Base-by-base conservation (phyloP, 257 asterid species). In the Anisodus acutangulus region DNA sequence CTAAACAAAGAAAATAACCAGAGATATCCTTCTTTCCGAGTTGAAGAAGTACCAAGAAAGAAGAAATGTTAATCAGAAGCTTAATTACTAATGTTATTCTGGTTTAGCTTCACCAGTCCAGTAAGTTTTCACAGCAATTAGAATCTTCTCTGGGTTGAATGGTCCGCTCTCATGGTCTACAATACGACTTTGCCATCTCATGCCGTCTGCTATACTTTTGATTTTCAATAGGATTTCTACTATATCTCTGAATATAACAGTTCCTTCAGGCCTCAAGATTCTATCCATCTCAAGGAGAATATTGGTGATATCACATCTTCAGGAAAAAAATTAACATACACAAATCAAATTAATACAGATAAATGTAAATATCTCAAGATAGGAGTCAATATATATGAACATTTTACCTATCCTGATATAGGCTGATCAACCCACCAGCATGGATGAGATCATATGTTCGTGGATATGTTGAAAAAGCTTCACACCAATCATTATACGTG, bases 391-490 rank as follows among this genome's bases (percentile, higher is more conserved):
- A 58, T 11, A 5, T 49, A 17, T 19, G 15, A 70, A 13, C 54
- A 49, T 71, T 71, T 87, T 90, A 96, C 98, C 98, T 92, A 88
- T 90, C 90, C 83, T 92, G 94, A 62, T 93, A 93, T 81, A 88
- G 87, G 88, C 94, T 91, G 84, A 96, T 88, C 66, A 94, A 90
- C 12, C 91, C 90, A 11, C 87, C 92, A 0, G 97, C 98, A 55
- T 96, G 99, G 90, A 96, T 93, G 85, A 96, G 95, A 85, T 96
- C 99, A n/a, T 96, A 96, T 1, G 99, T 96, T 59, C 99, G 88
- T 26, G 98, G 98, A 86, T 96, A 96, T 3, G 99, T 96, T 0
- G 99, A 96, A 89, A 96, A 93, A n/a, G 97, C 98, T 86, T 96
- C 99, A 47, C 99, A 96, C 99, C 98, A 96, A 49, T 96, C 98